Percentiles rank a stretch among this genome's conserved stretches.
These are phyloP conservation scores for Pichia paraexigua DNA, from an alignment of 805 yeast genomes.

Conservation along the genomic window DNA sequence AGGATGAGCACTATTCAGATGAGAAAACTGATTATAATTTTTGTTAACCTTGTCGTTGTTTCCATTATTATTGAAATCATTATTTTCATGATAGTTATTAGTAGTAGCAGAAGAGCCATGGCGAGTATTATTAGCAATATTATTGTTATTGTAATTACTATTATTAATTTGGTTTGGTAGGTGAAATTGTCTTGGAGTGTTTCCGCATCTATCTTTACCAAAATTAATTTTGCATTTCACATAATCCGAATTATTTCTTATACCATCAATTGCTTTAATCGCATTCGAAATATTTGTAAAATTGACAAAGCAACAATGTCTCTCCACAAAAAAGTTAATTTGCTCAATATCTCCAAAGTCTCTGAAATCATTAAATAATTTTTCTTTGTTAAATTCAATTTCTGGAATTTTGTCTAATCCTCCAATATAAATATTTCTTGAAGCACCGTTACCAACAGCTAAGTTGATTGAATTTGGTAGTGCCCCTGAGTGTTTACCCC, in stretches of 20 bases:
- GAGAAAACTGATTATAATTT: background rate
- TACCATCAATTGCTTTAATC: slow-evolving; percentile 85
- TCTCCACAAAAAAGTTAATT: slow-evolving; percentile 76
- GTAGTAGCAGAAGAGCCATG: no score
- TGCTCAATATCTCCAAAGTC: slow-evolving; percentile 94
- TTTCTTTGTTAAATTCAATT: slow-evolving; percentile 28
- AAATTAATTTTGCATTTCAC: slow-evolving; percentile 73
- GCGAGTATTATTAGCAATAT: background rate
- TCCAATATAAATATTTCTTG: slow-evolving; percentile 88
- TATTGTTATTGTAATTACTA: background rate
- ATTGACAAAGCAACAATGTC: slow-evolving; percentile 85
- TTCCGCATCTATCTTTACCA: slow-evolving; percentile 94
- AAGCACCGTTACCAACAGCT: slow-evolving; percentile 91
- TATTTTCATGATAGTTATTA: background rate
- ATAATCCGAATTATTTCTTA: slow-evolving; percentile 66
- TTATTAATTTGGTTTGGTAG: background rate
- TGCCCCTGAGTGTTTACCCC: slow-evolving; percentile 98
- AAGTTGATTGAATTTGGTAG: slow-evolving; percentile 76
- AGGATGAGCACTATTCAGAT: background rate
- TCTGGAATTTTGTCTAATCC: slow-evolving; percentile 28
- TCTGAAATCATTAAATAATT: slow-evolving; percentile 64
- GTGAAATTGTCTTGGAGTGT: slow-evolving; percentile 71
- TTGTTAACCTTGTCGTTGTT: background rate
- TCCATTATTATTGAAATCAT: slow-evolving; percentile 5
- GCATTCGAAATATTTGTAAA: slow-evolving; percentile 89